These are phyloP conservation scores for Penicillium sp. DNA, from an alignment of 2,329 filamentous ascomycete species.

Conservation along the genomic window DNA sequence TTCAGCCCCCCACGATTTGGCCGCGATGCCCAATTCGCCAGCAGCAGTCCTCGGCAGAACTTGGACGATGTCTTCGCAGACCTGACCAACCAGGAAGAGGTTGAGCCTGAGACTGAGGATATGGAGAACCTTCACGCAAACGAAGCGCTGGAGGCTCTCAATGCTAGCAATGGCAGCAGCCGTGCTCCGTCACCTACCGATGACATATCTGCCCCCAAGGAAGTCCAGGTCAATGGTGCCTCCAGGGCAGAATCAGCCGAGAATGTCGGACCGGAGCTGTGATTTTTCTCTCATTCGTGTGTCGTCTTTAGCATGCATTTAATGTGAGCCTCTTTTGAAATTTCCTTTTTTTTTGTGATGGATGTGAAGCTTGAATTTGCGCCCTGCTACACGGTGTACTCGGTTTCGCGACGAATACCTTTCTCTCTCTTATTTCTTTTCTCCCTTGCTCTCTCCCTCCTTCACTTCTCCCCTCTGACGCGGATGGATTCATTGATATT, in stretches of 20 bases:
- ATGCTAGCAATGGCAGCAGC: conserved; percentile 35
- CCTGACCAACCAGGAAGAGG: conserved; percentile 42
- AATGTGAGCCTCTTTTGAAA: conserved; percentile 1
- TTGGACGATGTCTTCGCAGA: conserved; percentile 44
- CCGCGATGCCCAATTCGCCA: conserved; percentile 26
- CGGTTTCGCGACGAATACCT: no score
- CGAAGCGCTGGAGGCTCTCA: conserved; percentile 41
- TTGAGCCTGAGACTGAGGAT: conserved; percentile 28
- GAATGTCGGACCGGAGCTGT: conserved; percentile 7
- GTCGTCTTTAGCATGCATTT: conserved; percentile 3
- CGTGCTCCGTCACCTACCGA: conserved; percentile 26
- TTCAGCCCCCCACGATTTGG: conserved; percentile 39
- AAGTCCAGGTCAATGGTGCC: conserved; percentile 5
- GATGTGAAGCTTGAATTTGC: neutral
- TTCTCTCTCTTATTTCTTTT: conserved; percentile 7
- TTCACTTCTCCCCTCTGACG: conserved; percentile 8
- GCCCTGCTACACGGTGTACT: no score
- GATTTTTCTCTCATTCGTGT: conserved; percentile 1
- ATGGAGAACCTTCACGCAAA: conserved; percentile 44
- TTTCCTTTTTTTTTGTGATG: neutral
- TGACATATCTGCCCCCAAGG: conserved; percentile 18
- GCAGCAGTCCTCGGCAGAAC: conserved; percentile 37
- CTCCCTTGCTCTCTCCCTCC: conserved; percentile 3
- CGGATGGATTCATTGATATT: conserved; percentile 7
- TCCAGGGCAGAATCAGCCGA: neutral